Base-by-base conservation (phyloP, 2,329 filamentous ascomycete species). In the Tetracladium maxilliforme region DNA sequence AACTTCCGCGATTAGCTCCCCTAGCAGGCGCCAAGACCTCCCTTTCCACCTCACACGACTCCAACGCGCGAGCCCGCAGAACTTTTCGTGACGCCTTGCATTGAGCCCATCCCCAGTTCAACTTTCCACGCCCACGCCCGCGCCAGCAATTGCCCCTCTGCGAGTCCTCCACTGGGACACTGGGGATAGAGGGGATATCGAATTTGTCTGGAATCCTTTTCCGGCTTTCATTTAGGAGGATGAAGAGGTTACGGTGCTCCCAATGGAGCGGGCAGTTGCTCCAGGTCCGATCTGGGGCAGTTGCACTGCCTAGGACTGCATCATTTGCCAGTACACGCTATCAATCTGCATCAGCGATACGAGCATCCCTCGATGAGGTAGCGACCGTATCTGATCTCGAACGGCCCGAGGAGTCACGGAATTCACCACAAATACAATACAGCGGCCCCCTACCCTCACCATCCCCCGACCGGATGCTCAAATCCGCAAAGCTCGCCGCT, bases 401-500 rank as follows among this genome's bases (percentile, higher is more conserved):
- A n/a, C n/a, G n/a, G n/a, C n/a, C n/a, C n/a, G n/a, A n/a, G n/a
- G 12, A 10, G 10, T 19, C 23, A 27, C 24, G 28, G 18, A 27
- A 20, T 25, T 22, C 41, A 26, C 33, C 37, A 34, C 40, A 40
- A 38, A 34, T 44, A 32, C 34, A 39, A 31, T 39, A 38, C 16
- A 48, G 53, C 28, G 49, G 53, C 40, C 32, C 44, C 33, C 60
- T 76, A 35, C 78, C 81, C 26, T 87, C 82, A 42, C 82, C 83
- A 37, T 67, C 67, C 27, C 70, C 73, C 36, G 56, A 66, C 40
- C 63, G 64, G 36, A 78, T 83, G 21, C 54, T 62, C 31, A 51
- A 61, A 36, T 95, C 87, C 23, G 75, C 84, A 33, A 95, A 94
- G 59, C 77, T 98, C 40, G 74, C 84, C 35, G 86, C 90, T 36